Evolutionary conservation across 2,329 filamentous ascomycete species (phyloP), one percentile per base, ranked within the genome.

Genomic region (Colletotrichum liaoningense): DNA sequence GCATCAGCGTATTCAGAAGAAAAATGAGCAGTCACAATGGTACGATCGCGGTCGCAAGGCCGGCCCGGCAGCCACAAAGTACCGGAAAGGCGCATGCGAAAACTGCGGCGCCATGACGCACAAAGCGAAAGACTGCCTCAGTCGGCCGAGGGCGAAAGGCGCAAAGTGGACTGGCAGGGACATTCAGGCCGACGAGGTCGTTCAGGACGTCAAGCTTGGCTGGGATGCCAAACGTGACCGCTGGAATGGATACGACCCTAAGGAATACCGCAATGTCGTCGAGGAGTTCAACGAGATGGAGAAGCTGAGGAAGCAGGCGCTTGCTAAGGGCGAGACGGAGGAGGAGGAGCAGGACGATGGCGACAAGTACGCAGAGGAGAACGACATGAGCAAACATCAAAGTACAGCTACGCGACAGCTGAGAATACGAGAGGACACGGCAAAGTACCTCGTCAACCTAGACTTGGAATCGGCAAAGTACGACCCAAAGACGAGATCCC

Each of bases 61-160:
- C 12, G 95, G 94, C 0, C 94, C 95, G 4, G 95, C 95, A 1
- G 95, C 96, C 63, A 99, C 97, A 77, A 99, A 98, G 81, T 99
- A 94, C 82, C 94, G 97, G 77, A 99, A 98, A 86, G 97, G 97
- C 80, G 96, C 97, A 66, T 99, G 97, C 85, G 96, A 98, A 84
- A 99, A 99, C 84, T 99, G 97, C 85, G 97, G 97, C 79, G 93
- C 95, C 71, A 97, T 98, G 94, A 95, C 94, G 76, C 97, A 99
- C 85, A 97, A 97, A 84, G 93, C 92, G 65, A 98, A 97, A 81
- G 96, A 98, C 80, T 99, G 97, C 80, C 85, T 99, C 63, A 95
- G 93, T 79, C 90, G 97, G 67, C 97, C 95, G 35, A 91, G 97
- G 72, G 97, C 97, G 64, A 92, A 93, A 69, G 96, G 97, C 75